Percentiles rank a stretch among this genome's conserved stretches.
Conservation (phyloP, 108 stramenopile species). For the Mayamaea pseudoterrestris region DNA sequence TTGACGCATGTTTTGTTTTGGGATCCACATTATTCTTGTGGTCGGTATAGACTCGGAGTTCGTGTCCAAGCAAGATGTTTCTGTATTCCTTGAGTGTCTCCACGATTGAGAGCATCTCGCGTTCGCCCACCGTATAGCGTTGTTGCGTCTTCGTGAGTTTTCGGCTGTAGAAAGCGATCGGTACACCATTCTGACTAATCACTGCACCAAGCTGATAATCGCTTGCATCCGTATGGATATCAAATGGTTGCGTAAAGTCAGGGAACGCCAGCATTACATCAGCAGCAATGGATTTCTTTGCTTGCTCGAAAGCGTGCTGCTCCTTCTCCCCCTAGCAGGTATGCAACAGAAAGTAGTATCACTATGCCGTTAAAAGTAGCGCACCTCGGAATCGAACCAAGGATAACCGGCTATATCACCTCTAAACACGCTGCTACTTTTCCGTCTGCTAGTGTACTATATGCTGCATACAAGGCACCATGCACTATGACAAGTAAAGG, state of each 20-base stretch:
- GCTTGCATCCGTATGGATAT: slow-evolving; percentile 27
- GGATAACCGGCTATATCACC: too few species aligned
- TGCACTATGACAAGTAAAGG: too few species aligned
- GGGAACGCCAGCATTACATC: slow-evolving; percentile 18
- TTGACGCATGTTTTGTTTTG: slow-evolving; percentile 11
- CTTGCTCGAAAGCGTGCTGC: slow-evolving; percentile 5
- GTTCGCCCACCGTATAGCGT: slow-evolving; percentile 24
- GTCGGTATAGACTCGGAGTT: slow-evolving; percentile 19
- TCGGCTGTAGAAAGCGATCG: slow-evolving; percentile 9
- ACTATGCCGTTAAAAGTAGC: too few species aligned
- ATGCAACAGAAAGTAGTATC: too few species aligned
- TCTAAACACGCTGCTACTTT: too few species aligned
- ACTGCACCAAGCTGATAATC: slow-evolving; percentile 29
- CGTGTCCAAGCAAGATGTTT: slow-evolving; percentile 11
- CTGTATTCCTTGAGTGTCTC: slow-evolving; percentile 19
- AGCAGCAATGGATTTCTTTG: slow-evolving; percentile 4
- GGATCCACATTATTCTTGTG: slow-evolving; percentile 23
- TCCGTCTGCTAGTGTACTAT: too few species aligned
- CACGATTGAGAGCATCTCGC: slow-evolving; percentile 24
- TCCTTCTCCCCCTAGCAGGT: neutral
- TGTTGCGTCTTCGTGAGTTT: slow-evolving; percentile 23
- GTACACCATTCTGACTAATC: slow-evolving; percentile 21
- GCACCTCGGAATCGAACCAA: too few species aligned
- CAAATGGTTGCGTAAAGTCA: slow-evolving; percentile 20
- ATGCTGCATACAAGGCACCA: too few species aligned